Evolutionary conservation across 306 rosid genomes (phyloP).

Genomic region (Acmispon strigosus): DNA sequence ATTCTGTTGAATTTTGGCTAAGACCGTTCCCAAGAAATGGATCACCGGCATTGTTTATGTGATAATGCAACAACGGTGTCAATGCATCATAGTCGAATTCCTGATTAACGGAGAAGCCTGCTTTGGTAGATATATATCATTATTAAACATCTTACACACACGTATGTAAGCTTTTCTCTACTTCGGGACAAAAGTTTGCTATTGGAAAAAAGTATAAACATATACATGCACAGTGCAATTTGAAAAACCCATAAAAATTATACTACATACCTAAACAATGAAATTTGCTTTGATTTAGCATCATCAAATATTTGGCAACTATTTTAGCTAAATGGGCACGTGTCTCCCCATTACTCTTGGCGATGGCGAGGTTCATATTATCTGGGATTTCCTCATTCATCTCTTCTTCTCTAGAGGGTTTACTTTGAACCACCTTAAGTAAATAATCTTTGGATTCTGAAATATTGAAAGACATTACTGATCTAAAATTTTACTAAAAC

Average conservation of each 20-base stretch:
- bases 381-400: neutral
- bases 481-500: too few species aligned
- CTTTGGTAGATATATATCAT: neutral
- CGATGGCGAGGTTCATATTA: neutral
- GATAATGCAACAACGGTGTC: slow-evolving; percentile 50
- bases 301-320: neutral
- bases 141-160: neutral
- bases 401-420: neutral
- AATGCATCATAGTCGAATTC: slow-evolving; percentile 61
- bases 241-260: too few species aligned
- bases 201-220: neutral
- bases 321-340: neutral
- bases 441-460: neutral
- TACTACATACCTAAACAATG: too few species aligned
- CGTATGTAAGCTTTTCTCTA: too few species aligned
- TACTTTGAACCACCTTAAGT: neutral
- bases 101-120: slow-evolving; percentile 26
- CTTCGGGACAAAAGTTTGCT: neutral
- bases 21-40: slow-evolving; percentile 55
- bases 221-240: too few species aligned
- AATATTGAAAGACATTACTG: neutral
- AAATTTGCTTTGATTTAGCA: neutral
- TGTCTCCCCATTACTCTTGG: neutral
- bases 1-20: slow-evolving; percentile 48
- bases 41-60: slow-evolving; percentile 64